These are phyloP conservation scores for Cladosporium sp. DNA, from an alignment of 2,329 filamentous ascomycete genomes.

Conservation along the genomic window DNA sequence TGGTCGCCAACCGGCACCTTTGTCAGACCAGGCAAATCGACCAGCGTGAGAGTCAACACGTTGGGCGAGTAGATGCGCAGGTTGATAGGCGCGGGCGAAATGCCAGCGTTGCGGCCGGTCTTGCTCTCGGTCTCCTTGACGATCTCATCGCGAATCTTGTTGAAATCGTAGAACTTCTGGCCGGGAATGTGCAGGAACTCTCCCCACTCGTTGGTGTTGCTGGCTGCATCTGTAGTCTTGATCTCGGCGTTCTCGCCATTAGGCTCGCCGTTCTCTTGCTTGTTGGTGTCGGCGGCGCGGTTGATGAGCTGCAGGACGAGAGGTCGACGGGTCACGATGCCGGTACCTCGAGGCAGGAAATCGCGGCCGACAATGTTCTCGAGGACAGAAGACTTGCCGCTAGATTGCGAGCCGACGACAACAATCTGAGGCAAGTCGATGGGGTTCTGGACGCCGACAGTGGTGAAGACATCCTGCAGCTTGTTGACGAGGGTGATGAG, in stretches of 20 bases:
- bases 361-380: slow-evolving; percentile 99
- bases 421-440: slow-evolving; percentile 98
- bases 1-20: slow-evolving; percentile 97
- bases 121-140: slow-evolving; percentile 93
- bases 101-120: slow-evolving; percentile 92
- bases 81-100: slow-evolving; percentile 95
- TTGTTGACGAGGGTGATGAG: slow-evolving; percentile 90
- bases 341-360: slow-evolving; percentile 94
- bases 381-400: slow-evolving; percentile 97
- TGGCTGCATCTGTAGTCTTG: slow-evolving; percentile 71
- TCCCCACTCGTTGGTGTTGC: slow-evolving; percentile 94
- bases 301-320: slow-evolving; percentile 98
- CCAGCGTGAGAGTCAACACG: slow-evolving; percentile 90
- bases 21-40: slow-evolving; percentile 92
- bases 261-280: slow-evolving; percentile 64
- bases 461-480: slow-evolving; percentile 98
- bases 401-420: slow-evolving; percentile 96
- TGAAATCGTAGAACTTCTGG: slow-evolving; percentile 96
- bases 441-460: slow-evolving; percentile 94
- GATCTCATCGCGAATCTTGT: slow-evolving; percentile 97
- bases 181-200: slow-evolving; percentile 97
- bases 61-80: slow-evolving; percentile 97
- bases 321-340: slow-evolving; percentile 93
- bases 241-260: slow-evolving; percentile 68
- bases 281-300: slow-evolving; percentile 50